Evolutionary conservation across 129 eudicot species (phyloP), one percentile per base, ranked within the genome.

Genomic region (Kitagawia praeruptora): DNA sequence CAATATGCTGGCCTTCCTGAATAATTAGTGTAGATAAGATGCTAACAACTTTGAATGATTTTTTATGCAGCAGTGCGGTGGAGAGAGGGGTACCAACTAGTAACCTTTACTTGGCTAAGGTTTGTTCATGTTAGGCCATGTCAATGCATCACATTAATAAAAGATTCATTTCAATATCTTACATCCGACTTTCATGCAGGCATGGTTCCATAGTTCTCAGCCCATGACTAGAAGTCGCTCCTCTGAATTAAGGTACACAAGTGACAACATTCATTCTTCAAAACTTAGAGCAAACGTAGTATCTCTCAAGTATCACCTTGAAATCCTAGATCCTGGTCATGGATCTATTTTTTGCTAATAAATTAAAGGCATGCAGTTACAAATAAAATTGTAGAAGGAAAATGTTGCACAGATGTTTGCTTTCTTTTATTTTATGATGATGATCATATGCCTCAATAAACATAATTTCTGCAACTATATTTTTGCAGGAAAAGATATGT

Each of bases 161-260:
- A 40, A 74, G 34, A 9, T 44, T 76, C 72, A 18, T 54, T 80
- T 70, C 34, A 19, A 21, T 51, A 67, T 81, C 69, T 83, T 40
- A 84, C 11, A 1, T 21, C 61, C 72, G 18, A 7, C 42, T 77
- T 85, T 53, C 42, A 13, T 83, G 78, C 88, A 92, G 97, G 91
- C 96, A 75, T 92, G 97, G 97, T 90, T 92, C 61, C 88, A 92
- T 81, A 92, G 97, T 81, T 89, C 96, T 84, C 97, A 92, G 81
- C 97, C 97, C 16, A 92, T 92, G 97, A 92, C 96, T 1, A 90
- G 96, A 87, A 92, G 97, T 84, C 96, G 96, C 40, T 92, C 96
- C 19, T 92, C 97, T 15, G 97, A 92, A 56, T 84, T 92, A 84
- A 87, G 97, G 97, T 92, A 86, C 3, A 61, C 67, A 8, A 19